These are phyloP conservation scores for Corymbia calophylla DNA, from an alignment of 441 rosid genomes.

Conservation along the genomic window DNA sequence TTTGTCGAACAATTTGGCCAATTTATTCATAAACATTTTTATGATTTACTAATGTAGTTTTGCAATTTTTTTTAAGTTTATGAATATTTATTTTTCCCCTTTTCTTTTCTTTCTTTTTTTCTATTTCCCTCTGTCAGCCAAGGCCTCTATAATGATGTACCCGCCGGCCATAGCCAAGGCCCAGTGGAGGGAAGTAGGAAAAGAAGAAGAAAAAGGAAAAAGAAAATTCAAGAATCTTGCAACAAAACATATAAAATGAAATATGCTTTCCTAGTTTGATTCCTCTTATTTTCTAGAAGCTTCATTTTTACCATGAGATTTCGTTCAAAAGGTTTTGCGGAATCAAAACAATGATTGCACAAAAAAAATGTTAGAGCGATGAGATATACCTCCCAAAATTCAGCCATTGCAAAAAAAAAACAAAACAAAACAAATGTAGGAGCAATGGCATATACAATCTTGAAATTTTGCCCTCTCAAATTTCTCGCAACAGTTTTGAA, in stretches of 20 bases:
- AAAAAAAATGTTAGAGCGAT: neutral
- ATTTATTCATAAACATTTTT: no score
- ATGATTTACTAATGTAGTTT: no score
- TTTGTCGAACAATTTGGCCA: no score
- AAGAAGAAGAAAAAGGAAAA: neutral
- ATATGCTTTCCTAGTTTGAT: neutral
- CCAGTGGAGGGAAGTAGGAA: neutral
- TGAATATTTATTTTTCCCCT: neutral
- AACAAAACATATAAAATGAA: neutral
- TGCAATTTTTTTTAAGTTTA: no score
- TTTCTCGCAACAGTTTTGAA: neutral
- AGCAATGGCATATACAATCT: neutral
- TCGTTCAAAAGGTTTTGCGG: neutral
- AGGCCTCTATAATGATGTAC: no score
- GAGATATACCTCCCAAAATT: neutral
- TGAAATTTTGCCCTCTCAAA: neutral
- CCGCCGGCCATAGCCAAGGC: neutral
- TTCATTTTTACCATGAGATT: neutral
- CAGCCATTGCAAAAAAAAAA: neutral
- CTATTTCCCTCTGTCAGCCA: neutral
- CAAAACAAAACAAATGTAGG: neutral
- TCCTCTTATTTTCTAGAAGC: neutral
- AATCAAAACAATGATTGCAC: neutral
- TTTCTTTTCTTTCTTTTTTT: accelerated
- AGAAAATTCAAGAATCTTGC: neutral